Conservation (phyloP, 257 asterid species). For the Leptodermis oblonga region DNA sequence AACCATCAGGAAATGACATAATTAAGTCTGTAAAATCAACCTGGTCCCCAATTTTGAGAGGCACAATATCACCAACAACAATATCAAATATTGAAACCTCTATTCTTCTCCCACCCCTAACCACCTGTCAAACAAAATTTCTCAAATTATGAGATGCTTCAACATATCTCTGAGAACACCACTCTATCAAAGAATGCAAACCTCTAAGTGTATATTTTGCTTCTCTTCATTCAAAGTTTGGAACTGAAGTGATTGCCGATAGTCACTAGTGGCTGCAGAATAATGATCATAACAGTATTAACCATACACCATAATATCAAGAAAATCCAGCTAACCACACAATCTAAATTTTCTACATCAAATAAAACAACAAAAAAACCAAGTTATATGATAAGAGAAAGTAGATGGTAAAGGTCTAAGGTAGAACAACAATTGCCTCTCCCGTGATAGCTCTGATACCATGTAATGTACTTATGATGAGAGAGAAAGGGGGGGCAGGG, state of each 20-base stretch:
- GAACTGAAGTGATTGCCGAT: conserved; percentile 93
- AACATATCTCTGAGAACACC: background rate
- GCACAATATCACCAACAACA: conserved; percentile 88
- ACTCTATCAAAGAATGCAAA: conserved; percentile 23
- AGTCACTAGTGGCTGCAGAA: conserved; percentile 84
- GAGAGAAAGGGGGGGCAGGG: too few relatives aligned
- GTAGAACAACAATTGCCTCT: too few relatives aligned
- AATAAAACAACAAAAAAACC: background rate
- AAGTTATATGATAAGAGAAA: background rate
- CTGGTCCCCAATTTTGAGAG: conserved; percentile 99
- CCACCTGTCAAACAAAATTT: conserved; percentile 45
- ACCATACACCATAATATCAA: background rate
- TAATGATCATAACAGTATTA: background rate
- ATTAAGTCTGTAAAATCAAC: conserved; percentile 27
- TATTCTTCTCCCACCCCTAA: conserved; percentile 74
- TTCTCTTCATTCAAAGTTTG: conserved; percentile 93
- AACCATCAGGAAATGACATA: conserved; percentile 6
- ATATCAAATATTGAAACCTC: conserved; percentile 80
- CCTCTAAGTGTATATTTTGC: conserved; percentile 97
- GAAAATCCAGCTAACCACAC: background rate
- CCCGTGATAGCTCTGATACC: too few relatives aligned
- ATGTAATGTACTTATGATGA: too few relatives aligned
- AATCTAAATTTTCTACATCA: background rate
- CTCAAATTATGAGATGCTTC: background rate
- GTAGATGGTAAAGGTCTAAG: background rate